Evolutionary conservation across 1,139 yeast genomes (phyloP), one percentile per base, ranked within the genome.

Genomic region (Zygosaccharomyces pseudobailii): DNA sequence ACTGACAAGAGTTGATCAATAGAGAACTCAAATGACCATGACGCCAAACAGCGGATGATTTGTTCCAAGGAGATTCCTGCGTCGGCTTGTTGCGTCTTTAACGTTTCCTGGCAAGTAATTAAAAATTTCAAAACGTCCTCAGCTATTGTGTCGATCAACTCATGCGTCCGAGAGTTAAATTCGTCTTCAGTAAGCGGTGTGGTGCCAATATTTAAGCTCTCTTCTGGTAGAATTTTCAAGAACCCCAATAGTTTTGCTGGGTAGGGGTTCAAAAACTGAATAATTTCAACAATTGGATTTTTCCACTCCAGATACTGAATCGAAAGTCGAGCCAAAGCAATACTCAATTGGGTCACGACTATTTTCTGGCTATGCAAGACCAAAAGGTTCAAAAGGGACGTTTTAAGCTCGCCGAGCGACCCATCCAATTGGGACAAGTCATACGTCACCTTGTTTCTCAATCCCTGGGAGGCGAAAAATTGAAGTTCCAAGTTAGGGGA

Each of bases 11-110:
- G 71, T 45, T 79, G 74, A 46, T 79, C 84, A 32, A 88, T 75
- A 3, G 92, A 87, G 44, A 88, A 79, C 63, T 92, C 98, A 54
- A 77, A 78, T 49, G 92, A 80, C 98, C 98, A 92, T 28, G 95
- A 84, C 58, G 84, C 83, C 53, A 92, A 73, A 65, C 96, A 87
- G 55, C 81, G 84, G 53, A 90, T 75, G 10, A 89, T 74, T 42
- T 56, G 55, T 22, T 61, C 63, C 20, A 58, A 42, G 2, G 62
- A 44, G 8, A 64, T 50, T 5, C 52, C 58, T 61, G 51, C 54
- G 65, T 46, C 62, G 5, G 42, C 36, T 57, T 38, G 64, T 58
- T 21, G 58, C 46, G 8, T 71, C 62, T 38, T 74, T 71, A 20
- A 79, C 63, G 51, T 78, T 9, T 55, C 58, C 6, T 55, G 48